Base-by-base conservation (phyloP, 2,329 filamentous ascomycete species). In the Nemania sp. region DNA sequence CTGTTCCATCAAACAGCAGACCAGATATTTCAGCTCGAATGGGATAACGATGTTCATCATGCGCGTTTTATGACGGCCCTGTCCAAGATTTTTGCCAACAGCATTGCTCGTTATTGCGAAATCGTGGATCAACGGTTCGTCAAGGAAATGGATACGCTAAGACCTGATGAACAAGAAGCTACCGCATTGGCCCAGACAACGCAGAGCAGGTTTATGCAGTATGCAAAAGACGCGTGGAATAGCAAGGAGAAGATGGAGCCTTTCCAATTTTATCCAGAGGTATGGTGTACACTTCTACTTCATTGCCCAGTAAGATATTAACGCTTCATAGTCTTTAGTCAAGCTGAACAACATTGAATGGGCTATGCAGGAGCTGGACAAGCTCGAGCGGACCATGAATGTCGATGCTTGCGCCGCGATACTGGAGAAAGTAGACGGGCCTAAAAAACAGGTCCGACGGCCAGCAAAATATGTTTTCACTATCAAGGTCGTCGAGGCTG, bases 301-400 rank as follows among this genome's bases (percentile, higher is more conserved):
- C 21, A 20, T 39, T 45, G 40, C 32, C 9, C 49, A 18, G 15
- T 35, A 32, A 47, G 43, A 51, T 63, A 61, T 75, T 78, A 70
- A 78, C 66, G 13, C 47, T 46, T 35, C 10, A 43, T 67, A 97
- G 91, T 97, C 93, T 5, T 90, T 99, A 69, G 92, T 99, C 64
- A 99, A 98, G 77, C 84, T 99, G 68, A 99, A 99, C 81, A 96
- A 99, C 71, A 88, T 99, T 66, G 94, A 97, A 76, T 98, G 92
- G 76, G 94, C 93, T 5, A 92, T 96, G 78, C 85, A 92, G 58
- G 91, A 96, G 71, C 83, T 99, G 54, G 95, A 99, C 73, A 92
- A 90, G 74, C 82, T 99, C 6, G 94, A 98, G 73, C 88, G 86
- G 71, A 87, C 89, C 60, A 91, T 98, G 81, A 93, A 97, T 69